Evolutionary conservation across 2,329 filamentous ascomycete genomes (phyloP), one percentile per base, ranked within the genome.

Genomic region (Sordariomycetes sp.): DNA sequence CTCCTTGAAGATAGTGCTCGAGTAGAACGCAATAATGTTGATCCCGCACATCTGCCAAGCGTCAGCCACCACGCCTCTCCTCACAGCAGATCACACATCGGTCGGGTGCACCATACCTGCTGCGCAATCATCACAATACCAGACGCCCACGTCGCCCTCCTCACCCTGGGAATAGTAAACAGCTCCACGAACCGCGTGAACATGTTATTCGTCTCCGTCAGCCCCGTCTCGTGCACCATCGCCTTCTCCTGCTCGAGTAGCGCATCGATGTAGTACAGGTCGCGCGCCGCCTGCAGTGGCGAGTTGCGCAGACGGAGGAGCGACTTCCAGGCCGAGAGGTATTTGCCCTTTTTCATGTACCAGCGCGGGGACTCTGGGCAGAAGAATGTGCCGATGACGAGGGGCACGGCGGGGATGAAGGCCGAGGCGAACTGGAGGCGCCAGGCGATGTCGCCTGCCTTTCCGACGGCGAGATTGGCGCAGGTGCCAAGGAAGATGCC

Each of bases 71-170:
- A 40, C 12, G 10, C 37, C 12, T 40, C 37, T 14, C 18, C 18
- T 40, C 37, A 3, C 37, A 40, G n/a, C n/a, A n/a, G n/a, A n/a
- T n/a, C n/a, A n/a, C n/a, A n/a, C n/a, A n/a, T n/a, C n/a, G n/a
- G n/a, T n/a, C n/a, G n/a, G n/a, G n/a, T n/a, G n/a, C n/a, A 40
- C 37, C 18, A 83, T 72, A 85, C 78, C 65, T 86, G 82, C 64
- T 86, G 82, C 0, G 73, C 74, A 63, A 84, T 81, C 85, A 90
- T 89, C 62, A 89, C 84, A 1, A 81, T 80, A 61, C 80, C 82
- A 0, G 85, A 83, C 1, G 86, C 87, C 57, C 83, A 76, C 0
- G 84, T 88, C 0, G 87, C 87, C 48, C 81, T 76, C 5, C 81
- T 73, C 8, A 82, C 72, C 37, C 83, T 74, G 0, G 81, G 77